Percentiles rank a stretch among this genome's conserved stretches.
These are phyloP conservation scores for Solanum rostratum DNA, from an alignment of 257 asterid species.

Conservation along the genomic window DNA sequence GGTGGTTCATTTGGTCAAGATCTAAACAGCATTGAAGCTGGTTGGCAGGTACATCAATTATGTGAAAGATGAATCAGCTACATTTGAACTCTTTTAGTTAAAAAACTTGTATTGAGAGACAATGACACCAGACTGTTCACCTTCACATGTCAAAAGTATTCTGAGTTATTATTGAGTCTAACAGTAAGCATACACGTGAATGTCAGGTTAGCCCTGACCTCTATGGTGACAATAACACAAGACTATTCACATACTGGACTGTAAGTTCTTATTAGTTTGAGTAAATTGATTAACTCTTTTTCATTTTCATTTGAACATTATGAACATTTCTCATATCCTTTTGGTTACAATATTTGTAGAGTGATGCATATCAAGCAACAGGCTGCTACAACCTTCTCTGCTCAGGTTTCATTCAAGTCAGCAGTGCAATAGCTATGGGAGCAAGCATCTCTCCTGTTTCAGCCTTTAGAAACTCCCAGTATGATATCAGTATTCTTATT, in stretches of 20 bases:
- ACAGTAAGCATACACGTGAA: background rate
- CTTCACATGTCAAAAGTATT: background rate
- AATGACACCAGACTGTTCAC: background rate
- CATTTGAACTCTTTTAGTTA: background rate
- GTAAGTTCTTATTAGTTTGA: background rate
- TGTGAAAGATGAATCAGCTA: background rate
- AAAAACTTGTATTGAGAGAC: background rate
- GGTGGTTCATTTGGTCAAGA: conserved; percentile 86
- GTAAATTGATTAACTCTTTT: background rate
- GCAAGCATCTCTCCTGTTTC: conserved; percentile 97
- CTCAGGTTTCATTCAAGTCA: conserved; percentile 89
- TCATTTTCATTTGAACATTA: background rate
- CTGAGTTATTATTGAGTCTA: conserved; percentile 1
- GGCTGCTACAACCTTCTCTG: conserved; percentile 93
- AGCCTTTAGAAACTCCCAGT: conserved; percentile 45
- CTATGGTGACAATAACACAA: conserved; percentile 15
- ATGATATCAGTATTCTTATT: conserved; percentile 71
- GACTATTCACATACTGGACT: conserved; percentile 16
- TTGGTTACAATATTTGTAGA: conserved; percentile 25
- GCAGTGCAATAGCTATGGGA: conserved; percentile 82
- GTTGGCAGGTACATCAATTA: conserved; percentile 66
- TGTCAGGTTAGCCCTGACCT: conserved; percentile 62
- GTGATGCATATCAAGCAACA: conserved; percentile 94
- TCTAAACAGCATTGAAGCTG: conserved; percentile 92
- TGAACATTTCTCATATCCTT: background rate